These are phyloP conservation scores for Pilatotrama ljubarskyi DNA, from an alignment of 768 basidiomycete species.

Conservation along the genomic window DNA sequence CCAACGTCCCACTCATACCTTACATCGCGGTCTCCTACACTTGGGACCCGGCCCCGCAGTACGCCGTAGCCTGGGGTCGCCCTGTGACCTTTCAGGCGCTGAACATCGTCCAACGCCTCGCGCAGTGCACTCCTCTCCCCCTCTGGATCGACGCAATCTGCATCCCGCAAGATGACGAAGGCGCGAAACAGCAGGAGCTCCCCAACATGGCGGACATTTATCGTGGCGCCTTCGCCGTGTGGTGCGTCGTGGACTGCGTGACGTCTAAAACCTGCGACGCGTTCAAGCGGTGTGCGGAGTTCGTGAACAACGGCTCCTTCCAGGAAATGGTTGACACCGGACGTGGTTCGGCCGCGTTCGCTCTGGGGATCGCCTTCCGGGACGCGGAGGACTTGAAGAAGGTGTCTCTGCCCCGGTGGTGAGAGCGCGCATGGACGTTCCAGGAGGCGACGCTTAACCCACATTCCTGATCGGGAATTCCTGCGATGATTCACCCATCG, in stretches of 20 bases:
- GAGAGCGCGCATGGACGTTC: background rate
- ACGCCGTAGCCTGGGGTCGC: background rate
- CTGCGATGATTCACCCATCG: background rate
- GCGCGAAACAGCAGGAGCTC: background rate
- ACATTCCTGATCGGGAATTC: background rate
- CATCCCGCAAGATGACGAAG: background rate
- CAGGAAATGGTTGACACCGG: background rate
- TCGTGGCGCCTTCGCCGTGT: background rate
- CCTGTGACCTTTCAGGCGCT: background rate
- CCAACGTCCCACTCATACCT: background rate
- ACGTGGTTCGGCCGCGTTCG: background rate
- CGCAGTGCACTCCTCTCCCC: background rate
- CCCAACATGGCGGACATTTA: background rate
- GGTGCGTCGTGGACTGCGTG: background rate
- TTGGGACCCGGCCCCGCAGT: background rate
- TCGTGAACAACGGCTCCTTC: background rate
- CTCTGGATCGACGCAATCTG: background rate
- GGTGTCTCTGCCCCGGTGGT: background rate
- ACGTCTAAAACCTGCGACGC: background rate
- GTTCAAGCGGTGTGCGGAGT: background rate
- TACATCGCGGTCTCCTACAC: background rate
- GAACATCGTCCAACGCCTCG: background rate
- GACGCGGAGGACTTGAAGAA: background rate
- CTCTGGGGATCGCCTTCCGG: too few relatives aligned
- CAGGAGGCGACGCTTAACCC: background rate